Evolutionary conservation across 2,329 filamentous ascomycete species (phyloP), one percentile per base, ranked within the genome.

Genomic region (Aspergillus arachidicola): DNA sequence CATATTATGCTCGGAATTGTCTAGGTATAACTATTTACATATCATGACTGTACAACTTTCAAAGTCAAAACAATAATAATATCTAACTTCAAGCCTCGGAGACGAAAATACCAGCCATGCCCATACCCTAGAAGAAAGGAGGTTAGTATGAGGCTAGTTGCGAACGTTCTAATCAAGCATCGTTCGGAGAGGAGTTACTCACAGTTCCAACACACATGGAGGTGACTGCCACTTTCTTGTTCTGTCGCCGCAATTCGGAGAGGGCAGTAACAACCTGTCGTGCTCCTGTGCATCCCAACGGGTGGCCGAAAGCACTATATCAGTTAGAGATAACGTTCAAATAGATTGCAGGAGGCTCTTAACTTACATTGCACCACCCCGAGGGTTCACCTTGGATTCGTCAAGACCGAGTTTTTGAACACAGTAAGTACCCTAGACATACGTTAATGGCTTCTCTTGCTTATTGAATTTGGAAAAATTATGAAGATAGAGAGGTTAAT

Each of bases 191-290:
- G 34, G 45, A 12, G 26, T 9, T 16, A 66, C 93, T 74, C 70
- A 79, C 94, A 1, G 93, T 97, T 64, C 94, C 94, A 46, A 97
- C 83, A 79, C 94, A 97, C 94, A 97, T 97, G 75, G 90, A 93
- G 21, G 92, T 97, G 51, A 96, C 87, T 38, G 93, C 93, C 62
- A 97, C 79, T 83, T 90, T 89, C 84, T 94, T 85, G 59, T 89
- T 87, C 61, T 86, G 93, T 76, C 94, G 85, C 83, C 87, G 90
- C 69, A 97, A 81, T 85, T 97, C 94, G 67, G 93, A 94, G 65
- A 97, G 82, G 71, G 96, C 82, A 36, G 94, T 97, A 69, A 91
- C 92, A 45, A 97, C 92, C 82, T 97, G 94, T 72, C 94, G 86
- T 16, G 93, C 94, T 61, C 94, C 94, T 0, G 94, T 97, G 78